These are phyloP conservation scores for Cladosporium sp. DNA, from an alignment of 2,329 filamentous ascomycete species.

Conservation along the genomic window DNA sequence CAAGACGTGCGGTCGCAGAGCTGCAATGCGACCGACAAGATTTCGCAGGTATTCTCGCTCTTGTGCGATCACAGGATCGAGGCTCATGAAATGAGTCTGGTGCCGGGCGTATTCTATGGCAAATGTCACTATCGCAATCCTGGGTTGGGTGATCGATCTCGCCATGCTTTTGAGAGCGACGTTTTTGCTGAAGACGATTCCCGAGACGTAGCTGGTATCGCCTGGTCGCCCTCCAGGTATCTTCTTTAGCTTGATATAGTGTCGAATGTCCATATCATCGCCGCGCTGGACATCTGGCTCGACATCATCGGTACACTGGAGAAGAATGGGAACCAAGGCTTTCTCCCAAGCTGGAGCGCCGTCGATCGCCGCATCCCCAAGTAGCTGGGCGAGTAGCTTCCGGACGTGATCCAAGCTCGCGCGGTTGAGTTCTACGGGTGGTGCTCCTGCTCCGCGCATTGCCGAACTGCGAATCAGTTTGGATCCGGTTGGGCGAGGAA, in stretches of 20 bases:
- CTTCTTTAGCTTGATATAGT: constrained; percentile 96
- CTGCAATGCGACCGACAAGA: constrained; percentile 84
- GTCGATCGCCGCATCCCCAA: constrained; percentile 70
- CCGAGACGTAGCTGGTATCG: constrained; percentile 94
- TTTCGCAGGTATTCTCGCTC: constrained; percentile 91
- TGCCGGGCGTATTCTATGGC: constrained; percentile 94
- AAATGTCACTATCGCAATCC: constrained; percentile 90
- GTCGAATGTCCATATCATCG: constrained; percentile 93
- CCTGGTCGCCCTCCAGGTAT: constrained; percentile 85
- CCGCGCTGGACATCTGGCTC: constrained; percentile 85
- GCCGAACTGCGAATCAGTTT: constrained; percentile 69
- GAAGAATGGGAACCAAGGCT: constrained; percentile 80
- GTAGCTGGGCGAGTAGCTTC: constrained; percentile 74
- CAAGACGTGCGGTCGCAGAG: constrained; percentile 76
- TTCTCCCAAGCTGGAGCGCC: constrained; percentile 79
- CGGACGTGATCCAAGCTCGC: constrained; percentile 86
- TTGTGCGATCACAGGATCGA: constrained; percentile 93
- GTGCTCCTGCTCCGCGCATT: constrained; percentile 67
- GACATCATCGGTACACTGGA: constrained; percentile 89
- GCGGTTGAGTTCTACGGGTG: constrained; percentile 77
- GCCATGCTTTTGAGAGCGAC: constrained; percentile 95
- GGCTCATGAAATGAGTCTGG: constrained; percentile 92
- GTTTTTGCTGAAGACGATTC: constrained; percentile 96
- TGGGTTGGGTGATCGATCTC: constrained; percentile 73
- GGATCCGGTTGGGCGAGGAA: constrained; percentile 18